phyloP scores from a whole-genome alignment of 768 basidiomycete genomes.

The Solioccasus polychromus region DNA sequence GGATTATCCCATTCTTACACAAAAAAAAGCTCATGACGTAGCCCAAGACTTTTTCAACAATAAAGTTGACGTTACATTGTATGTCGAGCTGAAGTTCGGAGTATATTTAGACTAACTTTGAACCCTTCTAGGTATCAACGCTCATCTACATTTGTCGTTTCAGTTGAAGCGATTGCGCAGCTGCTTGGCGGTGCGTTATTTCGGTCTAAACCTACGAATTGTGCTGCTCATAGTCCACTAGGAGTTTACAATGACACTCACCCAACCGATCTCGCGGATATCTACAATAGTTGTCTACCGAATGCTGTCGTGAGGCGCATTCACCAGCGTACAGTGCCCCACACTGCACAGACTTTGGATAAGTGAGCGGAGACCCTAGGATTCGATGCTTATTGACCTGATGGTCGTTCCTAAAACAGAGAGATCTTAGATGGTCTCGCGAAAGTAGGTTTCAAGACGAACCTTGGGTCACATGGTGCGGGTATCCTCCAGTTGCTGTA shows the following conservation, averaged over 20 bases:
- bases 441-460: constrained; percentile 37
- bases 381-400: no score
- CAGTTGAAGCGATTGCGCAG: constrained; percentile 7
- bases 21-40: constrained; percentile 33
- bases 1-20: constrained; percentile 11
- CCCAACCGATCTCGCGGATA: constrained; percentile 23
- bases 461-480: constrained; percentile 32
- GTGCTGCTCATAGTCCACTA: not conserved
- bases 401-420: no score
- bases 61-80: constrained; percentile 32
- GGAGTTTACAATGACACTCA: constrained; percentile 17
- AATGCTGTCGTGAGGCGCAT: constrained; percentile 12
- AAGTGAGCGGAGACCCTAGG: no score
- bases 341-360: constrained; percentile 21
- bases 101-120: not conserved
- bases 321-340: constrained; percentile 18
- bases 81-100: no score
- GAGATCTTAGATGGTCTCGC: constrained; percentile 36
- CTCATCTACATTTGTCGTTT: constrained; percentile 24
- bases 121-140: constrained; percentile 19
- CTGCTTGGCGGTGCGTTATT: constrained; percentile 11
- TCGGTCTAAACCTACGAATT: not conserved
- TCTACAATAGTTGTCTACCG: constrained; percentile 18
- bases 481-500: constrained; percentile 32
- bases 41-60: constrained; percentile 34